Evolutionary conservation across 2,329 filamentous ascomycete species (phyloP).

Genomic region (Macrophomina tecta): DNA sequence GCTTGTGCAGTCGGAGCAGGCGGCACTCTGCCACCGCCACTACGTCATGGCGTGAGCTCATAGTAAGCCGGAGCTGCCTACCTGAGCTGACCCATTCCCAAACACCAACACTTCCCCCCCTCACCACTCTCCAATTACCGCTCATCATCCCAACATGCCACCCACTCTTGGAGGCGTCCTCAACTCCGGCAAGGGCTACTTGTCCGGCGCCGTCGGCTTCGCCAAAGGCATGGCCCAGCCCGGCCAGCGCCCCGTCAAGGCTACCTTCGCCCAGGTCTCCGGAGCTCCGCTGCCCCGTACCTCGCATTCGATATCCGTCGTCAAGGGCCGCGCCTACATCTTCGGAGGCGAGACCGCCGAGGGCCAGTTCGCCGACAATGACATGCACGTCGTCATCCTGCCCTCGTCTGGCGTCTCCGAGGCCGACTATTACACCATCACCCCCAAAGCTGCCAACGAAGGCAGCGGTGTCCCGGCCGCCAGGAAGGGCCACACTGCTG

Average conservation of each 20-base stretch:
- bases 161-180: constrained; percentile 43
- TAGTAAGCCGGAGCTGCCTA: background rate
- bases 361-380: constrained; percentile 54
- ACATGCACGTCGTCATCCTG: constrained; percentile 60
- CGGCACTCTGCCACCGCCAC: background rate
- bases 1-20: background rate
- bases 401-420: constrained; percentile 52
- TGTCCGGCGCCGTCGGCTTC: constrained; percentile 49
- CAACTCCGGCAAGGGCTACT: constrained; percentile 41
- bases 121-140: background rate
- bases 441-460: constrained; percentile 43
- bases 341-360: constrained; percentile 57
- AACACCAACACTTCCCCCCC: background rate
- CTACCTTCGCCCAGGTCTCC: constrained; percentile 56
- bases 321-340: constrained; percentile 62
- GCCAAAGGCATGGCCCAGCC: constrained; percentile 14
- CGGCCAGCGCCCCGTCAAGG: constrained; percentile 54
- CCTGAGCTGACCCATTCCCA: background rate
- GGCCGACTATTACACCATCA: constrained; percentile 49
- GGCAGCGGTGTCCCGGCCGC: constrained; percentile 45
- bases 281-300: constrained; percentile 54
- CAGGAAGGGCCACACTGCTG: constrained; percentile 50
- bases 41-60: constrained; percentile 11
- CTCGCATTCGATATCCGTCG: constrained; percentile 59
- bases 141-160: constrained; percentile 31